A percentile compares a stretch with the other conserved stretches of the same genome.
These are phyloP conservation scores for Flaveria robusta DNA, from an alignment of 129 eudicot genomes.

Conservation along the genomic window DNA sequence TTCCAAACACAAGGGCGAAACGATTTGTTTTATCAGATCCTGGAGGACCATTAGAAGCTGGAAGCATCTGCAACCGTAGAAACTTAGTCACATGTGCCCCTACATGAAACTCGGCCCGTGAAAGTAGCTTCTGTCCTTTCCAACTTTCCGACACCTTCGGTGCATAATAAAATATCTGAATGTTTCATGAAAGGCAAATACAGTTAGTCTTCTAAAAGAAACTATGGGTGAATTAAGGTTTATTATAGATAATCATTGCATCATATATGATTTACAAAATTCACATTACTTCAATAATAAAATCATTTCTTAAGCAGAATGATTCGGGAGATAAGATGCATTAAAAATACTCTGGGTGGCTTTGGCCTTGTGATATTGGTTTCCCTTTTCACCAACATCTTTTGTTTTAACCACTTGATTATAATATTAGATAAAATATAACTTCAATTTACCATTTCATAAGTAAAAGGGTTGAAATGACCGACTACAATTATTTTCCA, in stretches of 20 bases:
- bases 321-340: neutral
- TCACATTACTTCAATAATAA: neutral
- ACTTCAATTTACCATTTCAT: neutral
- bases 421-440: neutral
- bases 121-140: constrained; percentile 98
- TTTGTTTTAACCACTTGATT: neutral
- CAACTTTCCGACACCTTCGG: constrained; percentile 93
- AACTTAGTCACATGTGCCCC: constrained; percentile 94
- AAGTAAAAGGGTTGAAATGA: neutral
- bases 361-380: neutral
- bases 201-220: constrained; percentile 4
- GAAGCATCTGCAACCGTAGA: constrained; percentile 85
- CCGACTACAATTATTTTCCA: neutral
- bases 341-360: neutral
- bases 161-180: constrained; percentile 83
- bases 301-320: neutral
- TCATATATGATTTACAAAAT: neutral
- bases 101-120: constrained; percentile 93
- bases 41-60: constrained; percentile 53
- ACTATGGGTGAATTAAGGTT: neutral
- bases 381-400: neutral
- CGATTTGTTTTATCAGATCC: constrained; percentile 89
- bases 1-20: constrained; percentile 78
- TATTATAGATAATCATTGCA: neutral
- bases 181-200: neutral